phyloP scores from a whole-genome alignment of 352 stramenopile genomes.

The Phytophthora multivora region DNA sequence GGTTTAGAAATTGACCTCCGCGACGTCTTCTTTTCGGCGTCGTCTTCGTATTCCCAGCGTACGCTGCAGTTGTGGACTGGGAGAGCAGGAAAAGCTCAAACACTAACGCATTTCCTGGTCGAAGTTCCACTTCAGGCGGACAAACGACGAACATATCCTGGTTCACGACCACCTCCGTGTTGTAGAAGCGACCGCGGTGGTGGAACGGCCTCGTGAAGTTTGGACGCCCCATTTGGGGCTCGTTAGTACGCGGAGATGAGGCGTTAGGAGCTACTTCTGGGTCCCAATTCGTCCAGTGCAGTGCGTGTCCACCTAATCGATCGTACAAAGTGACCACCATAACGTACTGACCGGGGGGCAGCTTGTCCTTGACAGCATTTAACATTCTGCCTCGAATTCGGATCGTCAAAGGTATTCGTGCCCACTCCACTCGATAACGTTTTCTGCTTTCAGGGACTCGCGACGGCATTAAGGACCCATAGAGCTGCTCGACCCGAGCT shows the following conservation, averaged over 20 bases:
- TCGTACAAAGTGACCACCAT: slow-evolving; percentile 88
- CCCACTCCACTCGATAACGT: slow-evolving; percentile 76
- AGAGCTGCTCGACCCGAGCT: slow-evolving; percentile 63
- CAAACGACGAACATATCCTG: slow-evolving; percentile 85
- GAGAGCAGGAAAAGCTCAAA: slow-evolving; percentile 60
- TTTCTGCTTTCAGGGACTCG: slow-evolving; percentile 44
- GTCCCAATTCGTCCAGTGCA: slow-evolving; percentile 81
- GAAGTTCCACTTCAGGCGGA: slow-evolving; percentile 59
- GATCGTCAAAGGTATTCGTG: slow-evolving; percentile 73
- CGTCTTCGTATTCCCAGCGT: slow-evolving; percentile 4
- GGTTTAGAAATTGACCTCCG: slow-evolving; percentile 24
- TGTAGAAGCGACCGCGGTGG: slow-evolving; percentile 86
- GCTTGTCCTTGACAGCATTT: slow-evolving; percentile 84
- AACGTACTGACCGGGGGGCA: slow-evolving; percentile 79
- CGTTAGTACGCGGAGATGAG: slow-evolving; percentile 2
- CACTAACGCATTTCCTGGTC: slow-evolving; percentile 58
- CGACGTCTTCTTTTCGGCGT: slow-evolving; percentile 10
- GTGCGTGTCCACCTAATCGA: slow-evolving; percentile 73
- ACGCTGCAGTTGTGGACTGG: slow-evolving; percentile 6
- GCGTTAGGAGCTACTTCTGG: slow-evolving; percentile 30
- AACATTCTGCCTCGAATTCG: slow-evolving; percentile 68
- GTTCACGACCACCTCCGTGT: slow-evolving; percentile 78
- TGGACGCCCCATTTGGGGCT: slow-evolving; percentile 21
- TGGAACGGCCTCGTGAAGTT: slow-evolving; percentile 77
- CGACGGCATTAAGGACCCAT: slow-evolving; percentile 54